These are phyloP conservation scores for Schizosaccharomyces osmophilus DNA, from an alignment of 805 yeast species.

Conservation along the genomic window DNA sequence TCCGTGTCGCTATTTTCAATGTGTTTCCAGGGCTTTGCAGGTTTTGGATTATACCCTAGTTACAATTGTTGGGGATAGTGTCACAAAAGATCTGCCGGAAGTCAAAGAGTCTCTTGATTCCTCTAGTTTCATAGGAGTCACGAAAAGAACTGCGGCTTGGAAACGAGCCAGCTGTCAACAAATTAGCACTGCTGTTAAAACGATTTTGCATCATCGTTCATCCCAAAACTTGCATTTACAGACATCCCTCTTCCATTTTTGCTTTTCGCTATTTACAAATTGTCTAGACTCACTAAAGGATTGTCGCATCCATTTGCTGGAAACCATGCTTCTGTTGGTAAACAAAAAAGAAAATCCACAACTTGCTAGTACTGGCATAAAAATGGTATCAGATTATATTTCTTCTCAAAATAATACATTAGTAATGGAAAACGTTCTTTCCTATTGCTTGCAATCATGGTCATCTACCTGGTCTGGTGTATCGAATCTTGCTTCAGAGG, in stretches of 20 bases:
- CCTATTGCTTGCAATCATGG: background rate
- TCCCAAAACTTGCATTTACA: background rate
- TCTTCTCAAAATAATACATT: background rate
- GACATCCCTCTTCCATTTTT: constrained; percentile 13
- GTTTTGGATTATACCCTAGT: background rate
- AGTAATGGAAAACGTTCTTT: background rate
- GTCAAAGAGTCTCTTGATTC: background rate
- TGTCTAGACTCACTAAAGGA: constrained; percentile 17
- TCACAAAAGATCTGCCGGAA: background rate
- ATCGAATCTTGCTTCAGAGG: background rate
- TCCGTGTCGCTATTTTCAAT: background rate
- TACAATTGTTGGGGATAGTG: background rate
- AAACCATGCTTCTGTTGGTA: constrained; percentile 13
- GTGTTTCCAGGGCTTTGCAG: background rate
- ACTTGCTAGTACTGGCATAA: background rate
- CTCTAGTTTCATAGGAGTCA: background rate
- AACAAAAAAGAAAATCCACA: constrained; percentile 4
- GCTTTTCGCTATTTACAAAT: constrained; percentile 12
- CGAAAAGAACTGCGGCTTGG: background rate
- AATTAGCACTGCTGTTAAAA: background rate
- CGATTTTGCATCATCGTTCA: background rate
- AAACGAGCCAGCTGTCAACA: background rate
- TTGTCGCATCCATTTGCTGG: constrained; percentile 18
- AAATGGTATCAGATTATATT: background rate
- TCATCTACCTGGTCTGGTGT: background rate